These are phyloP conservation scores for Pseudopithomyces chartarum DNA, from an alignment of 2,329 filamentous ascomycete genomes.

Conservation along the genomic window DNA sequence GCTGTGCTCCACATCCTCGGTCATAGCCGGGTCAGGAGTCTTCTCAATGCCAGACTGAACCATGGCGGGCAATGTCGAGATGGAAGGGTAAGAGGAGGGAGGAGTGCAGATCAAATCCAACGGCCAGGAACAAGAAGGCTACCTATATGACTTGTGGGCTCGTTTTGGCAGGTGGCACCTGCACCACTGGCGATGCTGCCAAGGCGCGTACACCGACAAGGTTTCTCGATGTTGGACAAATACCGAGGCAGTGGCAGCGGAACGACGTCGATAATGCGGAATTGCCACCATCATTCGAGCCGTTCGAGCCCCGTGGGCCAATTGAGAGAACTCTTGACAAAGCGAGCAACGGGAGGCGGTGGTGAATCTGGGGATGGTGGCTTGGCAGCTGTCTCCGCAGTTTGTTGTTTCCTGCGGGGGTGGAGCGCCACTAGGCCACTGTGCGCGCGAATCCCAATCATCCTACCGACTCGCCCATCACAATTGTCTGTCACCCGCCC, in stretches of 20 bases:
- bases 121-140: constrained; percentile 7
- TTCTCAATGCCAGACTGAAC: constrained; percentile 33
- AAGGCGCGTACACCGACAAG: background rate
- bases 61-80: constrained; percentile 19
- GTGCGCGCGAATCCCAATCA: background rate
- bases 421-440: background rate
- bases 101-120: constrained; percentile 9
- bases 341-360: background rate
- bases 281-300: background rate
- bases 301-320: background rate
- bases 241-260: constrained; percentile 13
- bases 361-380: constrained; percentile 4
- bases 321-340: background rate
- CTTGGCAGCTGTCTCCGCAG: constrained; percentile 4
- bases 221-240: constrained; percentile 5
- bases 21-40: constrained; percentile 15
- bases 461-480: background rate
- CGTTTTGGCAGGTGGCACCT: constrained; percentile 8
- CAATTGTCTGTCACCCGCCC: background rate
- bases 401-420: background rate
- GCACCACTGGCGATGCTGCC: background rate
- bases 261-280: background rate
- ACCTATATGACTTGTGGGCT: constrained; percentile 13
- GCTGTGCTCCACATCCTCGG: constrained; percentile 26
- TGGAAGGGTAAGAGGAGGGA: background rate